Percentiles rank a stretch among this genome's conserved stretches.
Evolutionary conservation across 129 eudicot genomes (phyloP).

Genomic region (Flaveria bidentis): DNA sequence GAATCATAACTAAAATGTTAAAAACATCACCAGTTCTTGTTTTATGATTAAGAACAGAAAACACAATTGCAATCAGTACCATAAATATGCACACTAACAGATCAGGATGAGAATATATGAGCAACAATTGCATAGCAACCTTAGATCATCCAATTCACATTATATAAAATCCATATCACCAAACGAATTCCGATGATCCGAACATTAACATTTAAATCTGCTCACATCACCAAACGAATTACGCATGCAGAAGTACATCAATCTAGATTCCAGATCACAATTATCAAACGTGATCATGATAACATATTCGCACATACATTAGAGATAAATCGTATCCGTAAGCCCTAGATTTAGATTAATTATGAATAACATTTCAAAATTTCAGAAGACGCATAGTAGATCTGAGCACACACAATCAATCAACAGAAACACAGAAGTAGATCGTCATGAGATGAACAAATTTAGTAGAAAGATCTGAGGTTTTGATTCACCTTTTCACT

Average conservation of each 20-base stretch:
- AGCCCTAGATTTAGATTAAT: slow-evolving; percentile 28
- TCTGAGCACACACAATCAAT: slow-evolving; percentile 14
- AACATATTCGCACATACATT: background rate
- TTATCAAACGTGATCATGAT: slow-evolving; percentile 13
- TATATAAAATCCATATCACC: background rate
- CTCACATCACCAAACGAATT: background rate
- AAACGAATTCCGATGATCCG: background rate
- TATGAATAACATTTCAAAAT: slow-evolving; percentile 15
- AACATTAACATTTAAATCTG: background rate
- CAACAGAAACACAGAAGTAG: slow-evolving; percentile 11
- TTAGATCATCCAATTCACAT: slow-evolving; percentile 17
- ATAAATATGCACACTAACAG: background rate
- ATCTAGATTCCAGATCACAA: slow-evolving; percentile 3
- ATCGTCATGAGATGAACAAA: background rate
- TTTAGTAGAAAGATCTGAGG: slow-evolving; percentile 15
- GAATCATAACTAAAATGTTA: slow-evolving; percentile 1
- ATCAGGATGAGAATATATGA: background rate
- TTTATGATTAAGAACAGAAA: background rate
- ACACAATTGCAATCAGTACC: background rate
- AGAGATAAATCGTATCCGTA: slow-evolving; percentile 13
- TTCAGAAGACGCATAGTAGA: slow-evolving; percentile 7
- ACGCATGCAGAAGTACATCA: slow-evolving; percentile 15
- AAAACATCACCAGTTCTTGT: slow-evolving; percentile 10
- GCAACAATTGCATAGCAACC: background rate
- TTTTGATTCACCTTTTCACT: background rate